Percentiles rank a stretch among this genome's conserved stretches.
Evolutionary conservation across 495 filamentous ascomycete species (phyloP).

Genomic region (Chlorociboria aeruginascens): DNA sequence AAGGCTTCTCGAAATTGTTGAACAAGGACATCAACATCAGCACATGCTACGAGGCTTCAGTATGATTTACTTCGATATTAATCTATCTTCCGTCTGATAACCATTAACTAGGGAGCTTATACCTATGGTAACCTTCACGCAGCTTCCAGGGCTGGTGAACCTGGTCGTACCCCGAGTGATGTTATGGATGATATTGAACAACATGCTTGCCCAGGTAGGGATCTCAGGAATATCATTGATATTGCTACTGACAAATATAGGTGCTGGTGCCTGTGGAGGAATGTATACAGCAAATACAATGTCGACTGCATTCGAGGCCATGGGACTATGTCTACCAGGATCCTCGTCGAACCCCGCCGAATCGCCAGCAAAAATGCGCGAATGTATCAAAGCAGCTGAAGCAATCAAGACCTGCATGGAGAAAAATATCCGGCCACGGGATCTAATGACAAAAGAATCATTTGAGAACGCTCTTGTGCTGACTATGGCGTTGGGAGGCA

Average conservation of each 20-base stretch:
- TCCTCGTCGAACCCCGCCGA: conserved; percentile 82
- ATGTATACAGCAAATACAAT: conserved; percentile 98
- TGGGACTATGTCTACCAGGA: conserved; percentile 83
- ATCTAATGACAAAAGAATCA: conserved; percentile 70
- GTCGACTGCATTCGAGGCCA: conserved; percentile 90
- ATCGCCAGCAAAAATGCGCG: conserved; percentile 82
- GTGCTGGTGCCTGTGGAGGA: conserved; percentile 54
- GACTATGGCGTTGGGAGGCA: conserved; percentile 86
- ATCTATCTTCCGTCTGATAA: no score
- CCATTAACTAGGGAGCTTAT: conserved; percentile 49
- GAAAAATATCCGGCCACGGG: conserved; percentile 71
- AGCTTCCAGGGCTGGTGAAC: conserved; percentile 21
- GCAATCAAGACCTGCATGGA: conserved; percentile 81
- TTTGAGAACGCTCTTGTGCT: conserved; percentile 92
- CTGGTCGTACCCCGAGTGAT: conserved; percentile 49
- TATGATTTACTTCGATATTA: no score
- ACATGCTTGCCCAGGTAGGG: conserved; percentile 69
- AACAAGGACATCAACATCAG: conserved; percentile 73
- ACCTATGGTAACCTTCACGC: conserved; percentile 53
- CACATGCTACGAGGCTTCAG: conserved; percentile 69
- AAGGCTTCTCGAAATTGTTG: conserved; percentile 69
- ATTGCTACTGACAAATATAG: no score
- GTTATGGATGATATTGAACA: conserved; percentile 79
- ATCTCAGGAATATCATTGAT: no score
- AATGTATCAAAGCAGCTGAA: conserved; percentile 78